A percentile compares a stretch with the other conserved stretches of the same genome.
Evolutionary conservation across 768 basidiomycete genomes (phyloP).

Genomic region (Boletus barrowsii): DNA sequence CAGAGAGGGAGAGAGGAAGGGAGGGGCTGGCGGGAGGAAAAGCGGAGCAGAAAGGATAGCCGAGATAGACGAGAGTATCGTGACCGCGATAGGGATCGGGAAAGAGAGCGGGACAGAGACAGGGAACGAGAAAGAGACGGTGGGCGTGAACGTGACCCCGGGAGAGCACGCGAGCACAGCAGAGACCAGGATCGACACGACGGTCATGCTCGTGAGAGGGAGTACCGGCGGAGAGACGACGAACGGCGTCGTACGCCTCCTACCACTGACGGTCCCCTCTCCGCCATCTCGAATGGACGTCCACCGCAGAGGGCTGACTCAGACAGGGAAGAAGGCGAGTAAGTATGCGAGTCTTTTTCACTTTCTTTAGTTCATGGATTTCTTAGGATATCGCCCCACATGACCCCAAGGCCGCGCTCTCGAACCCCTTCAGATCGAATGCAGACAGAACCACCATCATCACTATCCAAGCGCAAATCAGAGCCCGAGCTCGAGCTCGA

Average conservation of each 20-base stretch:
- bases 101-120: conserved; percentile 25
- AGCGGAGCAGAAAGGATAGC: conserved; percentile 34
- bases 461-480: conserved; percentile 20
- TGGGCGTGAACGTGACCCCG: conserved; percentile 37
- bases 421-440: conserved; percentile 25
- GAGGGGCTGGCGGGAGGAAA: conserved; percentile 68
- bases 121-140: conserved; percentile 36
- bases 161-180: conserved; percentile 30
- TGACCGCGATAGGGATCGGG: conserved; percentile 32
- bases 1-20: conserved; percentile 51
- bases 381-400: conserved; percentile 63
- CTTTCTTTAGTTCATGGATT: conserved; percentile 11
- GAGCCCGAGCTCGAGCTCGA: conserved; percentile 52
- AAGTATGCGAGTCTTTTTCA: conserved; percentile 41
- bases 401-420: conserved; percentile 27
- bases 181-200: conserved; percentile 30
- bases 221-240: conserved; percentile 31
- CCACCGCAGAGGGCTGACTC: conserved; percentile 38
- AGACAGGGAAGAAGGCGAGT: conserved; percentile 93
- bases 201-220: conserved; percentile 17
- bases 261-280: conserved; percentile 3
- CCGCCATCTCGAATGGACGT: conserved; percentile 20
- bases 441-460: conserved; percentile 14
- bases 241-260: conserved; percentile 25
- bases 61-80: conserved; percentile 34